These are phyloP conservation scores for Penicillium sp. DNA, from an alignment of 2,329 filamentous ascomycete genomes.

Conservation along the genomic window DNA sequence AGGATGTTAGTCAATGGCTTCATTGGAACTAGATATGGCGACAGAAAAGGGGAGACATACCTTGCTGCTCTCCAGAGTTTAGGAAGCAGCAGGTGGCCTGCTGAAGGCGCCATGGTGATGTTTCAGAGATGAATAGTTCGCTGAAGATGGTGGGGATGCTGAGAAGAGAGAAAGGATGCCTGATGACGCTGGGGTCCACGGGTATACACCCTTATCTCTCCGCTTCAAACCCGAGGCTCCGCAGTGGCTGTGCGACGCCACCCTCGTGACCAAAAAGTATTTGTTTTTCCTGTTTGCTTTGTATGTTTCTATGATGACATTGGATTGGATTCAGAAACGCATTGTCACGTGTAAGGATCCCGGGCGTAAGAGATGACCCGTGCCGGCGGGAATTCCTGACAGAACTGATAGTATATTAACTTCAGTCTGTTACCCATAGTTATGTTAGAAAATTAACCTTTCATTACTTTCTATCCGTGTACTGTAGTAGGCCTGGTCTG, in stretches of 20 bases:
- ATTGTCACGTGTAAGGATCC: too few relatives aligned
- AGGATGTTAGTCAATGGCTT: constrained; percentile 26
- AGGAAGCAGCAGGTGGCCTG: constrained; percentile 51
- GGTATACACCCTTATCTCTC: constrained; percentile 20
- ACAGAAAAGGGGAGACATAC: constrained; percentile 32
- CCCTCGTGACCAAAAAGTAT: constrained; percentile 12
- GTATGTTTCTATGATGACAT: background rate
- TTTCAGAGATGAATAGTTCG: constrained; percentile 13
- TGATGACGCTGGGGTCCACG: constrained; percentile 25
- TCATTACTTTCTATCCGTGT: too few relatives aligned
- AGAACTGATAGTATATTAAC: too few relatives aligned
- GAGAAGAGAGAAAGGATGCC: constrained; percentile 25
- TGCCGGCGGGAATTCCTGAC: too few relatives aligned
- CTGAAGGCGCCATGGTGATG: constrained; percentile 48
- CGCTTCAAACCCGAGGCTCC: constrained; percentile 15
- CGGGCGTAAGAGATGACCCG: too few relatives aligned
- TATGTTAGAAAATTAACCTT: too few relatives aligned
- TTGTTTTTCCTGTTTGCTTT: background rate
- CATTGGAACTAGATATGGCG: background rate
- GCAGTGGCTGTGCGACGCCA: constrained; percentile 24
- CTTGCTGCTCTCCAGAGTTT: constrained; percentile 51
- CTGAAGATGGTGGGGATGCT: constrained; percentile 13
- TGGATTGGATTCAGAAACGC: background rate
- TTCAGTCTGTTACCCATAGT: too few relatives aligned
- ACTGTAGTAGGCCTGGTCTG: too few relatives aligned